A percentile compares a stretch with the other conserved stretches of the same genome.
These are phyloP conservation scores for Moringa oleifera DNA, from an alignment of 345 rosid genomes.

Conservation along the genomic window DNA sequence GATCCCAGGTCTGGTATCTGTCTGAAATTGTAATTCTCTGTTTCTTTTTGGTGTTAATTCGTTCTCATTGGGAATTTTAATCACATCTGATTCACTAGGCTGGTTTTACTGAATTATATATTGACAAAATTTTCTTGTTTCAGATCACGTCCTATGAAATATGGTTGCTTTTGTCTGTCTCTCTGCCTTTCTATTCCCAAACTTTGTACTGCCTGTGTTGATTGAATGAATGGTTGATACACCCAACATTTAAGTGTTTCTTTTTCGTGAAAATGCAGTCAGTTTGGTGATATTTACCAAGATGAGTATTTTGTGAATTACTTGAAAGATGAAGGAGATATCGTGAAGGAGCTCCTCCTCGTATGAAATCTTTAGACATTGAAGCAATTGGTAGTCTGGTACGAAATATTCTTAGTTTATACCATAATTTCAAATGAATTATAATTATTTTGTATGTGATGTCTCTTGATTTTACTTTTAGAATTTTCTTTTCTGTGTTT, in stretches of 20 bases:
- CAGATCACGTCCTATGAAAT: too few species aligned
- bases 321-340: constrained; percentile 55
- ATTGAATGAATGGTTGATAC: background rate
- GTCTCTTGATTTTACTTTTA: too few species aligned
- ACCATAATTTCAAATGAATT: background rate
- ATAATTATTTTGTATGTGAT: too few species aligned
- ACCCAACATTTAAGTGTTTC: background rate
- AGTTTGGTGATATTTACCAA: constrained; percentile 79
- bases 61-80: too few species aligned
- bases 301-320: constrained; percentile 52
- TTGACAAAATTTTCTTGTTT: too few species aligned
- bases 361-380: constrained; percentile 42
- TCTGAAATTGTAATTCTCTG: constrained; percentile 2
- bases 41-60: too few species aligned
- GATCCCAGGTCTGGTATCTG: constrained; percentile 72
- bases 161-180: too few species aligned
- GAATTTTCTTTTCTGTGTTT: too few species aligned
- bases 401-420: constrained; percentile 17
- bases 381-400: constrained; percentile 73
- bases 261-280: constrained; percentile 54
- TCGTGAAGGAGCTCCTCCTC: constrained; percentile 71
- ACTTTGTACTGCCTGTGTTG: too few species aligned
- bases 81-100: too few species aligned
- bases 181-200: background rate
- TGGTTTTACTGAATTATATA: too few species aligned